Evolutionary conservation across 495 filamentous ascomycete genomes (phyloP), one percentile per base, ranked within the genome.

Genomic region (Penicillium waksmanii): DNA sequence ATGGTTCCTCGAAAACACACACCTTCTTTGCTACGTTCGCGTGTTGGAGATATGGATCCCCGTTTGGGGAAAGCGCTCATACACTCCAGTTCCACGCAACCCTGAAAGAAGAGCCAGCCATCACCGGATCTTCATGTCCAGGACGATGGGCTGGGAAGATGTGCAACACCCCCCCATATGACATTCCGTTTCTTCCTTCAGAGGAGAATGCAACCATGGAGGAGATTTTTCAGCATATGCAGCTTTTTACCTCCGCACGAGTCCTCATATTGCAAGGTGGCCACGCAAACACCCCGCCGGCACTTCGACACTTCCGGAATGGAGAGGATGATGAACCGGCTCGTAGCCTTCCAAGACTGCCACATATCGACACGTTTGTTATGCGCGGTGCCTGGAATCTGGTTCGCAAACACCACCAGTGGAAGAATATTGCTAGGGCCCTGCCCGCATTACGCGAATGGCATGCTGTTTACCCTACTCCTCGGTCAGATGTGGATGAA

Each of bases 371-470:
- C 52, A 89, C 86, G 0, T 80, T 91, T 36, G 82, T 90, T 51
- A 84, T 87, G 73, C 88, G 87, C 63, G 87, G 88, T 5, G 84
- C 89, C 54, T 91, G 89, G 89, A 91, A 90, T 62, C 79, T 91
- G 33, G 87, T 90, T 66, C 80, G 88, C 49, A 76, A 83, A n/a
- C 69, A 80, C 12, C 76, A 80, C n/a, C 85, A 90, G 72, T 90
- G 87, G 69, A 71, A 78, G 54, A 77, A 73, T 57, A 80, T 91
- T 47, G 72, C 78, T 15, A 72, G 72, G 31, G 87, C 87, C 10
- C 63, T 91, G 48, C 89, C 89, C 7, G 82, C 81, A 36, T 64
- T 90, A 17, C 78, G 79, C n/a, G 88, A 89, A 63, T 89, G 86
- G 83, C 87, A 91, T 63, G 87, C 82, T 60, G 83, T 80, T 15